These are phyloP conservation scores for Blastobotrys attinorum DNA, from an alignment of 805 yeast genomes.

Conservation along the genomic window DNA sequence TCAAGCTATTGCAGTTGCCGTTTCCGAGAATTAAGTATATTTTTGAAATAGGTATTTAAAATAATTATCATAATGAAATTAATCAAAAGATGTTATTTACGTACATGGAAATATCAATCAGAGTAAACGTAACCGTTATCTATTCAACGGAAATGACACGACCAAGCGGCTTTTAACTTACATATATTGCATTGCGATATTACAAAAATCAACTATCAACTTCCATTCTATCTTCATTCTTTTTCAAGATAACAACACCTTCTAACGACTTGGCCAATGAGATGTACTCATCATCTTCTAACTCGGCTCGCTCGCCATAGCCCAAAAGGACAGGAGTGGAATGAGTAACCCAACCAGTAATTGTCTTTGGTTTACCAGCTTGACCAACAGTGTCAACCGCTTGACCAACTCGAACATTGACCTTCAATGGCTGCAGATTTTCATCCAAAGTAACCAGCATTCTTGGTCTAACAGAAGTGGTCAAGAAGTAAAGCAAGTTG, in stretches of 20 bases:
- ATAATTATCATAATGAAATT: constrained; percentile 2
- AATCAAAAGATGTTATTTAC: too few relatives aligned
- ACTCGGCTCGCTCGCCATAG: constrained; percentile 92
- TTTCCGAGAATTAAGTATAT: constrained; percentile 28
- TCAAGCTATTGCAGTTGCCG: constrained; percentile 97
- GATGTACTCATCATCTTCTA: constrained; percentile 89
- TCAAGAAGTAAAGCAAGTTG: constrained; percentile 73
- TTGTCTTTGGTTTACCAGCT: constrained; percentile 98
- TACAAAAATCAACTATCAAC: constrained; percentile 11
- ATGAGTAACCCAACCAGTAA: constrained; percentile 99
- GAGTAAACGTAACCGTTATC: too few relatives aligned
- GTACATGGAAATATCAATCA: too few relatives aligned
- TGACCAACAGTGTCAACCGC: constrained; percentile 98
- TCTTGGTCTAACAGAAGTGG: constrained; percentile 87
- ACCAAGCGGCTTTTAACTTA: too few relatives aligned
- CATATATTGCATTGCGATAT: background rate
- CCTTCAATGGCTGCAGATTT: constrained; percentile 82
- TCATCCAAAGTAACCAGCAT: constrained; percentile 91
- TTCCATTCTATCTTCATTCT: constrained; percentile 61
- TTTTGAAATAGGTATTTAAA: background rate
- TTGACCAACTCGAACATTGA: constrained; percentile 96
- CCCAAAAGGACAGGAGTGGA: constrained; percentile 93
- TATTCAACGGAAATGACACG: too few relatives aligned
- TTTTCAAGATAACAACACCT: constrained; percentile 86
- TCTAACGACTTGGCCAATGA: constrained; percentile 76